Evolutionary conservation across 192 early-diverging fungal genomes (phyloP).

Genomic region (Entomortierella beljakovae): DNA sequence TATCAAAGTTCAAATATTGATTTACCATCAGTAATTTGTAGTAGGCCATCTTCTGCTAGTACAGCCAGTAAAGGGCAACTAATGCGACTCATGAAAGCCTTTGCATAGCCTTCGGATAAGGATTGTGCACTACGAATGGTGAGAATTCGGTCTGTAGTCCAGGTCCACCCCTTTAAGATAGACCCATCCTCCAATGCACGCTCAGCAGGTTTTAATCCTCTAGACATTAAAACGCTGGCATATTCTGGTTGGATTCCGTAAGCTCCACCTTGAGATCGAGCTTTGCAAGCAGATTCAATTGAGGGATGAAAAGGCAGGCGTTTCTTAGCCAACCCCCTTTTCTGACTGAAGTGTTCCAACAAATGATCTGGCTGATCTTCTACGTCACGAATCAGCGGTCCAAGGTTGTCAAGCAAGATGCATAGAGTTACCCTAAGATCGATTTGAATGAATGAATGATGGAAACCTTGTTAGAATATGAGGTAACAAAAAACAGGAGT

Average conservation of each 20-base stretch:
- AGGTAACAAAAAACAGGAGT: not conserved
- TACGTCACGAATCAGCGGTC: slow-evolving; percentile 25
- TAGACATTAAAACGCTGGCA: slow-evolving; percentile 25
- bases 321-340: slow-evolving; percentile 28
- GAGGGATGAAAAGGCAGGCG: slow-evolving; percentile 33
- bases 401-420: slow-evolving; percentile 44
- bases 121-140: slow-evolving; percentile 48
- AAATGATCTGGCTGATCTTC: slow-evolving; percentile 44
- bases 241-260: slow-evolving; percentile 19
- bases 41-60: slow-evolving; percentile 23
- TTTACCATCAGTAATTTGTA: slow-evolving; percentile 9
- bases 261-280: slow-evolving; percentile 22
- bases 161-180: slow-evolving; percentile 31
- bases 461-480: not conserved
- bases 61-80: slow-evolving; percentile 25
- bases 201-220: slow-evolving; percentile 24
- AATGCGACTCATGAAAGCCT: slow-evolving; percentile 40
- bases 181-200: slow-evolving; percentile 15
- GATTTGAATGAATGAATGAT: not conserved
- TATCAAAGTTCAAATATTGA: not conserved
- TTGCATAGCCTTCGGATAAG: slow-evolving; percentile 27
- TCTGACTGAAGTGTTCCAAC: slow-evolving; percentile 34
- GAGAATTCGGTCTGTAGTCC: slow-evolving; percentile 42
- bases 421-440: slow-evolving; percentile 25
- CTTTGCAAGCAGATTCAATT: slow-evolving; percentile 39